phyloP scores from a whole-genome alignment of 2,329 filamentous ascomycete species.

The Ceratocystis harringtonii region DNA sequence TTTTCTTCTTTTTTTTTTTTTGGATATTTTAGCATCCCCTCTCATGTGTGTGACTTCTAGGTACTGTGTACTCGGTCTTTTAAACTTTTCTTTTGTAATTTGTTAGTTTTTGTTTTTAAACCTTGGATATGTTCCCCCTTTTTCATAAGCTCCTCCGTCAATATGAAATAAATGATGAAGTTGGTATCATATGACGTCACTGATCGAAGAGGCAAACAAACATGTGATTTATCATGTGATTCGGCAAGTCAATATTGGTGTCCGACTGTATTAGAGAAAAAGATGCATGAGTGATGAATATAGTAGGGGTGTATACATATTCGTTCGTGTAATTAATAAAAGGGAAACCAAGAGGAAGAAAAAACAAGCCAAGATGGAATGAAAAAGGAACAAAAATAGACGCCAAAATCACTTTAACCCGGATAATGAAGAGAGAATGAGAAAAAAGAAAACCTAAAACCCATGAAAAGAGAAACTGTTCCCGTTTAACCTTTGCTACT shows the following conservation, averaged over 20 bases:
- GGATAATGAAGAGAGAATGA: background rate
- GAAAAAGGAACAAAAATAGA: conserved; percentile 9
- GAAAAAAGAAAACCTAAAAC: background rate
- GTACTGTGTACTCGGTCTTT: background rate
- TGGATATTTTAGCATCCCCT: background rate
- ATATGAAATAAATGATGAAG: background rate
- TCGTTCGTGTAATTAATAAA: conserved; percentile 19
- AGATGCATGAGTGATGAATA: background rate
- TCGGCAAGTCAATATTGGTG: too few species aligned
- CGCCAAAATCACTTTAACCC: background rate
- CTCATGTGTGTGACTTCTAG: background rate
- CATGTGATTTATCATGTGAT: background rate
- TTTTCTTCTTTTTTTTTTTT: background rate
- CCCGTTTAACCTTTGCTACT: too few species aligned
- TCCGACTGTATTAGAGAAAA: background rate
- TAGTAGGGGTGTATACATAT: background rate
- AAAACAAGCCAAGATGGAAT: background rate
- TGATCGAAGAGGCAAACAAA: too few species aligned
- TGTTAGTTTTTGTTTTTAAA: background rate
- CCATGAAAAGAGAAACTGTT: too few species aligned
- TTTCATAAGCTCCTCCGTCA: background rate
- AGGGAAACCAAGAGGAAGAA: conserved; percentile 20
- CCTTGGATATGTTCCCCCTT: background rate
- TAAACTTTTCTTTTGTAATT: background rate
- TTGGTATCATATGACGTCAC: background rate